Evolutionary conservation across 345 rosid genomes (phyloP), one percentile per base, ranked within the genome.

Genomic region (Dipteronia sinensis): DNA sequence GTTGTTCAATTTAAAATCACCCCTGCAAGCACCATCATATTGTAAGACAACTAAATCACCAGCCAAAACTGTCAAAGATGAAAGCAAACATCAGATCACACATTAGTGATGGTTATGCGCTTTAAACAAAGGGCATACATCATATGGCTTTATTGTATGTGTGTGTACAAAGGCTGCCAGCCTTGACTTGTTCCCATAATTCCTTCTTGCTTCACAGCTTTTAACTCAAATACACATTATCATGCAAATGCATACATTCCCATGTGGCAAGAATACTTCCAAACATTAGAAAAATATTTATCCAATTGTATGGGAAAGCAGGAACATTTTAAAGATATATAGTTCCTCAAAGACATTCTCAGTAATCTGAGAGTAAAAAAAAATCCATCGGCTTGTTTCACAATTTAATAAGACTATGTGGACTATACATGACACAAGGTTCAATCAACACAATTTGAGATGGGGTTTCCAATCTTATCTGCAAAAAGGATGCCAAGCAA

Each of bases 1-100:
- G 85, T 96, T 91, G 74, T 71, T 85, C 84, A 96, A 85, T 69
- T 79, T 69, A 82, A 96, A 96, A 55, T 88, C 93, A 76, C 99
- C 99, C 85, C 98, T 94, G 85, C 53, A 80, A 75, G 74, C 64
- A 83, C 76, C 70, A 75, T 55, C 20, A 20, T 53, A 47, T 1
- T 12, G 69, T 63, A 65, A 81, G 76, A 65, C 19, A 29, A 59
- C 11, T 53, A 27, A 22, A 78, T 51, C 51, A 31, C 64, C 47
- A 31, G 75, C 27, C 69, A 72, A 67, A 76, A 58, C 12, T 69
- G 53, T n/a, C 34, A 67, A 31, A 74, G 7, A 23, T 65, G 2
- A 62, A 27, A 77, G 0, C 1, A 74, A 46, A 20, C 40, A 19
- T 47, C 2, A 63, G 46, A 46, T 4, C n/a, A n/a, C 20, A 47